Evolutionary conservation across 78 protist genomes (phyloP).

Genomic region (Dictyostelium purpureum): DNA sequence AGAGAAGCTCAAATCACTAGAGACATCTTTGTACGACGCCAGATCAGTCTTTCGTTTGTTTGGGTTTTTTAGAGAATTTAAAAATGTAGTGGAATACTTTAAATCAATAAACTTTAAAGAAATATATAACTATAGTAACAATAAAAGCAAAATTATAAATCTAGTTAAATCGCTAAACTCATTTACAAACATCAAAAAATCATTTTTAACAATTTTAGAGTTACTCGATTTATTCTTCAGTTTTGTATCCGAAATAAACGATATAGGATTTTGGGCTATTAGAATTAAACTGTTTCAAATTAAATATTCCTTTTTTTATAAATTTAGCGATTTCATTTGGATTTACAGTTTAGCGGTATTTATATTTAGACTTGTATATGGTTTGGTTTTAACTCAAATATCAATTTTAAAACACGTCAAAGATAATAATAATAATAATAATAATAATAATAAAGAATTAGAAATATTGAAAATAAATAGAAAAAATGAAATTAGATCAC

Average conservation of each 20-base stretch:
- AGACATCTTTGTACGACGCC: conserved; percentile 3
- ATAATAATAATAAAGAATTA: background rate
- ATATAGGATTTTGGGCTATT: conserved; percentile 34
- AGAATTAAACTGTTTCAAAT: conserved; percentile 6
- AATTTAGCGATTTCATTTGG: conserved; percentile 18
- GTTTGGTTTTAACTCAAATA: background rate
- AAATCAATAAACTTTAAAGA: background rate
- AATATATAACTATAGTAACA: background rate
- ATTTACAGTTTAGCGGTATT: background rate
- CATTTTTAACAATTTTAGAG: background rate
- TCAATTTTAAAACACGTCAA: background rate
- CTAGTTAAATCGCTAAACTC: background rate
- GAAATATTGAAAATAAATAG: background rate
- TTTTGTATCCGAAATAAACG: background rate
- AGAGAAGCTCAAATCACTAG: conserved; percentile 1
- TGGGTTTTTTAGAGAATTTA: conserved; percentile 3
- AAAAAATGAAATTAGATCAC: background rate
- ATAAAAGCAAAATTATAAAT: background rate
- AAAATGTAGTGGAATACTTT: background rate
- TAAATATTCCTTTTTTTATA: background rate
- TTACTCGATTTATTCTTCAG: background rate
- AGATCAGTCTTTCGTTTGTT: conserved; percentile 6
- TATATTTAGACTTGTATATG: background rate
- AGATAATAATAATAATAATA: background rate
- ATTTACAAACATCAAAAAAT: background rate